Base-by-base conservation (phyloP, 192 early-diverging fungal species). In the Backusella luteola region DNA sequence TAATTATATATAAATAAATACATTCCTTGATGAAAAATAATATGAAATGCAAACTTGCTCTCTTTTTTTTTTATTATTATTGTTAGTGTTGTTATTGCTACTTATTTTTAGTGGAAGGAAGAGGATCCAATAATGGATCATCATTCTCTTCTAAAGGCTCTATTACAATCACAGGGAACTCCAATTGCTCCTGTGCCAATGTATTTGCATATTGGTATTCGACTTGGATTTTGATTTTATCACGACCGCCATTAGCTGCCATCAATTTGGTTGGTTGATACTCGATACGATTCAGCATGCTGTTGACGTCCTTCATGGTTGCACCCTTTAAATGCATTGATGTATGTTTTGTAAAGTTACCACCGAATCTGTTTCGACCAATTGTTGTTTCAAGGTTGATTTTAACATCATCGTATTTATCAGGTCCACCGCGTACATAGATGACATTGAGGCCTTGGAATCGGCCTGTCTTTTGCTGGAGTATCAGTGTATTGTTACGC, bases 371-470 rank as follows among this genome's bases (percentile, higher is more conserved):
- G 68, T 29, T 66, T 73, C 79, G 9, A 6, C 83, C 83, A 21
- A 67, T 67, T 0, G 73, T 52, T 11, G 67, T 73, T 1, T 73
- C 70, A 0, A 79, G 29, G 12, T 74, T 73, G 26, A 86, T 68
- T 4, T 38, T 71, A 2, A 76, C 73, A 32, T 79, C 29, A 8
- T 42, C 67, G 6, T 68, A 34, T 12, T 14, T 74, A 17, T 74
- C 69, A 15, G 84, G 77, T 8, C 79, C 75, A 67, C 87, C 88
- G 19, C 87, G 80, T 15, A 88, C 63, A 78, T 84, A 89, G 4
- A 89, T 78, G 0, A 83, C 79, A 70, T 87, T 80, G 14, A 88
- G 68, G 0, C 88, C 88, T 68, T 83, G 83, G 73, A 88, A 85
- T 38, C 79, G 74, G 1, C 87, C 87, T 3, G 83, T 84, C 9